A percentile compares a stretch with the other conserved stretches of the same genome.
Conservation (phyloP, 2,329 filamentous ascomycete species). For the Exophiala aquamarina region DNA sequence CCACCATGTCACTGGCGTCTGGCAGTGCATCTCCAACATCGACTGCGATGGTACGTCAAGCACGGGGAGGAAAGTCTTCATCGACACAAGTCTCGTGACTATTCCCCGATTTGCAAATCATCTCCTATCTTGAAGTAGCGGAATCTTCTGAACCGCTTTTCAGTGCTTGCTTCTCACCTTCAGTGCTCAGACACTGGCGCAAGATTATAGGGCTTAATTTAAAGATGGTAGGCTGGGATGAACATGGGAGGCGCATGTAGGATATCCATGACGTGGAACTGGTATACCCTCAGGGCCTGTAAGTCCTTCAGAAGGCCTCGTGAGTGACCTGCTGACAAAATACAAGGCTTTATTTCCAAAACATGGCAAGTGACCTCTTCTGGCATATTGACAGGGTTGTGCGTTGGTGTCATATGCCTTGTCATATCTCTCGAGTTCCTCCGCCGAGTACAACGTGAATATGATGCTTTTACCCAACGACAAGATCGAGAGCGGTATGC, state of each 20-base stretch:
- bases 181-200: no score
- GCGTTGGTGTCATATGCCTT: slow-evolving; percentile 74
- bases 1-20: background rate
- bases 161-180: no score
- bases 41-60: no score
- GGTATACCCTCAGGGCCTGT: slow-evolving; percentile 68
- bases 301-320: no score
- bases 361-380: slow-evolving; percentile 72
- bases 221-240: slow-evolving; percentile 28
- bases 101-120: no score
- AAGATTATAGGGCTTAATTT: no score
- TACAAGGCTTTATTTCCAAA: slow-evolving; percentile 62
- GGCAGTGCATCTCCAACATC: background rate
- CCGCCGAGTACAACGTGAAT: slow-evolving; percentile 69
- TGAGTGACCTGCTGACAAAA: background rate
- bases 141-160: no score
- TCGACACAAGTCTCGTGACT: no score
- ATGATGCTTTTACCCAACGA: slow-evolving; percentile 58
- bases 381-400: slow-evolving; percentile 75
- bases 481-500: slow-evolving; percentile 17
- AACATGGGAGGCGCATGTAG: slow-evolving; percentile 30
- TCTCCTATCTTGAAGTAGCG: no score
- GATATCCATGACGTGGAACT: slow-evolving; percentile 72
- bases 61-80: no score
- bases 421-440: slow-evolving; percentile 71